Evolutionary conservation across 129 eudicot genomes (phyloP), one percentile per base, ranked within the genome.

Genomic region (Pulicaria dysenterica): DNA sequence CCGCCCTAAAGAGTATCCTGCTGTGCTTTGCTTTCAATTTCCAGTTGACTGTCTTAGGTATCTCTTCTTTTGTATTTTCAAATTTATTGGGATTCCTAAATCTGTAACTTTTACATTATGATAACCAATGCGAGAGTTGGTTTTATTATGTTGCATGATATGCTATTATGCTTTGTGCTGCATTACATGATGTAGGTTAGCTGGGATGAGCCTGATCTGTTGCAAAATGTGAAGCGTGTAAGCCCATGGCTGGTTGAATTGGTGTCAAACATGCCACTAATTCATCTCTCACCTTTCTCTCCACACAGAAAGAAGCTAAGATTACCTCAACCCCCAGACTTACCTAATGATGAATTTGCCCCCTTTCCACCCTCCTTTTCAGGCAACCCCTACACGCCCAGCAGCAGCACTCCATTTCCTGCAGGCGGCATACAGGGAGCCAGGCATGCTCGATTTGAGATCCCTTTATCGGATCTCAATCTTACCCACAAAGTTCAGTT

Each of bases 341-440:
- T 82, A 71, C 75, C 88, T 2, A 73, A 78, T 31, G 88, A 78
- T 24, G 77, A 75, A 13, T 74, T 82, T 79, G 75, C 85, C 48
- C 44, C 85, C 48, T 40, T 88, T 45, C 85, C 96, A 43, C 57
- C 17, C 17, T 76, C 89, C 45, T 88, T 81, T 64, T 82, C 95
- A 62, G 91, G 85, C 70, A 83, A 71, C 84, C 87, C 97, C 84
- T 74, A 79, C 53, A 81, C 86, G 68, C 83, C 86, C 43, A 82
- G 86, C 92, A 80, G 90, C 36, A 82, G 83, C 89, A 81, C 86
- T 78, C 82, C n/a, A 76, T 80, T 86, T 34, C 37, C 97, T 91
- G 96, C 93, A 86, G 91, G 97, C 85, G 88, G 95, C 90, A 86
- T 91, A 91, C 97, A 91, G 97, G 97, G 97, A 91, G 92, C 97